Percentiles rank a stretch among this genome's conserved stretches.
Evolutionary conservation across 495 filamentous ascomycete species (phyloP).

Genomic region (Jackrogersella multiformis): DNA sequence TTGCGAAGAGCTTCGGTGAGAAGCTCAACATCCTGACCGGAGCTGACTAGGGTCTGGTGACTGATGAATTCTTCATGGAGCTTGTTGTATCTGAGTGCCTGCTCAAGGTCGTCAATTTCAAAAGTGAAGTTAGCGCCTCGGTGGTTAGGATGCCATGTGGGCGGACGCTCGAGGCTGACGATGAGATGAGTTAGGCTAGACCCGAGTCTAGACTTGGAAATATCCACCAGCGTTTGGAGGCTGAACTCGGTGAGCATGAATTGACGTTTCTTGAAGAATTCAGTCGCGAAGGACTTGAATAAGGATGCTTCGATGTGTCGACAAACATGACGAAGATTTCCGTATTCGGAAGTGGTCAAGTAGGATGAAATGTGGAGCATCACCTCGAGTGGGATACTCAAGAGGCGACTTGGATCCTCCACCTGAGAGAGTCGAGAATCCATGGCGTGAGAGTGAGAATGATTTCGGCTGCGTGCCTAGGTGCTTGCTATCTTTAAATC

Average conservation of each 20-base stretch:
- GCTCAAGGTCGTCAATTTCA: neutral
- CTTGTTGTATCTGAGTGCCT: constrained; percentile 9
- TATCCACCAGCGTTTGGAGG: constrained; percentile 61
- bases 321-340: constrained; percentile 56
- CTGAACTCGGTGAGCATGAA: constrained; percentile 62
- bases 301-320: constrained; percentile 54
- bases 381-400: constrained; percentile 50
- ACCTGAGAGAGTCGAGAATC: neutral
- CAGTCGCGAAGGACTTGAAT: constrained; percentile 57
- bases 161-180: constrained; percentile 52
- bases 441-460: no score
- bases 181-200: constrained; percentile 57
- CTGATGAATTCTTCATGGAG: constrained; percentile 24
- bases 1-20: constrained; percentile 60
- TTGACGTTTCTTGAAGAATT: constrained; percentile 66
- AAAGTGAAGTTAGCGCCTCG: neutral
- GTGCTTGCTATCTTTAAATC: no score
- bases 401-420: constrained; percentile 6
- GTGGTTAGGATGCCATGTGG: neutral
- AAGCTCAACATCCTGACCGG: constrained; percentile 55
- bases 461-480: no score
- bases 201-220: constrained; percentile 59
- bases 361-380: constrained; percentile 53
- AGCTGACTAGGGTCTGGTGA: constrained; percentile 47
- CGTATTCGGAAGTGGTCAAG: constrained; percentile 58